Conservation (phyloP, 352 stramenopile genomes). For the Halophytophthora batemanensis region DNA sequence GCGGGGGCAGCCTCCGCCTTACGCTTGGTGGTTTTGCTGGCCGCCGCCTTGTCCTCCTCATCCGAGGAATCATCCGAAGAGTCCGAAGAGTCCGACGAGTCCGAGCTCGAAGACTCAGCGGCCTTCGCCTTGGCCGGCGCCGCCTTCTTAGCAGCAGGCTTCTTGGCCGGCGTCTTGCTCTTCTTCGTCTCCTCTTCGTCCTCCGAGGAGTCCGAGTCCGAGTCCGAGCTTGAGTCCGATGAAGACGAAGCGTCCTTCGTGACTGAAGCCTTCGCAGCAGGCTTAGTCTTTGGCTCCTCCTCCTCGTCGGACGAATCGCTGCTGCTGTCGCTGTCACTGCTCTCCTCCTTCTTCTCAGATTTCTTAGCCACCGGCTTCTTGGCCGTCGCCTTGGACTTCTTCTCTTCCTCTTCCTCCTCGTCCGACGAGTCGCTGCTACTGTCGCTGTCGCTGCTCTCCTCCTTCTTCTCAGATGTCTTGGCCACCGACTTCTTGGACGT, state of each 20-base stretch:
- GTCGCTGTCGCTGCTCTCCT: constrained; percentile 10
- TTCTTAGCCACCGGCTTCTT: no score
- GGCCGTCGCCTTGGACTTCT: constrained; percentile 8
- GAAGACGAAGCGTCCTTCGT: constrained; percentile 31
- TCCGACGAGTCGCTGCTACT: constrained; percentile 22
- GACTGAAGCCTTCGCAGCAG: constrained; percentile 7
- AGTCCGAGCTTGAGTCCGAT: constrained; percentile 43
- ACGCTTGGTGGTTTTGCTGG: constrained; percentile 42
- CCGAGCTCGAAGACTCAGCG: constrained; percentile 7
- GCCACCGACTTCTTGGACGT: no score
- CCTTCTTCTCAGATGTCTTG: constrained; percentile 23
- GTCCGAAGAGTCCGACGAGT: constrained; percentile 24
- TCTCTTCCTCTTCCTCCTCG: constrained; percentile 27
- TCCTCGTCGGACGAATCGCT: constrained; percentile 27
- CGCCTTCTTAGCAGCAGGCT: constrained; percentile 27
- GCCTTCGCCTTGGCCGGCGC: no score
- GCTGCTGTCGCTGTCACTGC: constrained; percentile 11
- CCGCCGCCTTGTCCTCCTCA: constrained; percentile 29
- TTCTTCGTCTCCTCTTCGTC: constrained; percentile 29
- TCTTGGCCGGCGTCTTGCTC: constrained; percentile 2
- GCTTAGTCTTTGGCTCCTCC: constrained; percentile 22
- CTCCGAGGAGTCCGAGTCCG: constrained; percentile 50
- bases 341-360: constrained; percentile 18
- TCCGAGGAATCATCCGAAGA: constrained; percentile 32
- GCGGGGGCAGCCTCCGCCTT: constrained; percentile 40